Evolutionary conservation across 2,329 filamentous ascomycete species (phyloP), one percentile per base, ranked within the genome.

Genomic region (Rhinocladiella mackenziei): DNA sequence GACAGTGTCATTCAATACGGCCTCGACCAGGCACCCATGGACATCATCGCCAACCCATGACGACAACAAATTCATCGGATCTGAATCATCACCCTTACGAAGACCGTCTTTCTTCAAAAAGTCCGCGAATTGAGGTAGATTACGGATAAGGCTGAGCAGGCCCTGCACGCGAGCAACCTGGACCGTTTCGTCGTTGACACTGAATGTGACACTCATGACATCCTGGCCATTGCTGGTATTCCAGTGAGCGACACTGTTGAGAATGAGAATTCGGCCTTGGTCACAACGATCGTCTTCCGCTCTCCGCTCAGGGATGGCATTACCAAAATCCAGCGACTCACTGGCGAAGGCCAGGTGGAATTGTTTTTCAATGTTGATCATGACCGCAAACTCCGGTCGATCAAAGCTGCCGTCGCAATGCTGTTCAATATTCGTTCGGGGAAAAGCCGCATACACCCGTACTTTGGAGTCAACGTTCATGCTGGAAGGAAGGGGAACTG

Each of bases 161-260:
- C 51, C 51, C n/a, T 46, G 39, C 2, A 54, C 25, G 9, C 51
- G 48, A 11, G 47, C 43, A 2, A 56, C 49, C 20, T 58, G 55
- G n/a, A 48, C 53, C 2, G 52, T 56, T 19, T 43, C 42, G 26
- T 59, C 56, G 30, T 53, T 51, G 39, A 58, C 53, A 18, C 49
- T 56, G 23, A 58, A 48, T 4, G 54, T 55, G 22, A 58, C 38
- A 13, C 51, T 56, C 53, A 59, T 54, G 34, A 56, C 39, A 33
- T 59, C 56, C 39, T 45, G 45, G 13, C 48, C 42, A 31, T 35
- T 10, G 19, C 26, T 43, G 5, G 43, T 48, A 25, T 58, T 51
- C 56, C 56, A 58, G n/a, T 53, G 45, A n/a, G 52, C 48, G 15
- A 58, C 50, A 36, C 55, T 56, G 41, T 56, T 56, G 15, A 55